Percentiles rank a stretch among this genome's conserved stretches.
Conservation (phyloP, 2,329 filamentous ascomycete genomes). For the Phialocephala sp. region DNA sequence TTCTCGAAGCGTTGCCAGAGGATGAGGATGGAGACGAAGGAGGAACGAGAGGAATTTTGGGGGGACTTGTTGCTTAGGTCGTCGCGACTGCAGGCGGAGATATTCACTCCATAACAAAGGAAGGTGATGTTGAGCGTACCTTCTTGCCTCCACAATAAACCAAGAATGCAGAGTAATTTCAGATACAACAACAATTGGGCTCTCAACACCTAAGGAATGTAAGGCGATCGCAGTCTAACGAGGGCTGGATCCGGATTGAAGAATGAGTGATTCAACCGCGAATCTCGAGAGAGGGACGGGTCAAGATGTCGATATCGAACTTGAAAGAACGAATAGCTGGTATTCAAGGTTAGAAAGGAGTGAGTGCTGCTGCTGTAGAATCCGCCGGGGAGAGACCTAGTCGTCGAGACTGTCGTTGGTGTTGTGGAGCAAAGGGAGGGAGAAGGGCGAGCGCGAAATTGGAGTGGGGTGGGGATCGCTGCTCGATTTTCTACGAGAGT, state of each 20-base stretch:
- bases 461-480: not conserved
- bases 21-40: not conserved
- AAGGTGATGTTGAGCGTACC: slow-evolving; percentile 4
- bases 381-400: slow-evolving; percentile 16
- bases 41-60: not conserved
- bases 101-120: not conserved
- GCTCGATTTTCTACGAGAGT: not conserved
- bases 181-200: slow-evolving; percentile 10
- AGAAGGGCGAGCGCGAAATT: not conserved
- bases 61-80: slow-evolving; percentile 1
- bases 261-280: slow-evolving; percentile 18
- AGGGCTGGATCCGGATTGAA: slow-evolving; percentile 12
- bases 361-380: not conserved
- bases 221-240: slow-evolving; percentile 16
- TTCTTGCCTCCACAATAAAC: not conserved
- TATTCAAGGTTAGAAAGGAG: slow-evolving; percentile 12
- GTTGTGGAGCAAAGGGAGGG: slow-evolving; percentile 8
- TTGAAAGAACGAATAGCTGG: slow-evolving; percentile 18
- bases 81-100: not conserved
- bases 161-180: slow-evolving; percentile 10
- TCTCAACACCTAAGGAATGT: slow-evolving; percentile 16
- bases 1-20: slow-evolving; percentile 10
- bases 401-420: slow-evolving; percentile 6
- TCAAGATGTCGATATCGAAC: slow-evolving; percentile 2
- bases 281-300: not conserved